Evolutionary conservation across 202 grass and related monocot species (phyloP).

Genomic region (Digitaria exilis): DNA sequence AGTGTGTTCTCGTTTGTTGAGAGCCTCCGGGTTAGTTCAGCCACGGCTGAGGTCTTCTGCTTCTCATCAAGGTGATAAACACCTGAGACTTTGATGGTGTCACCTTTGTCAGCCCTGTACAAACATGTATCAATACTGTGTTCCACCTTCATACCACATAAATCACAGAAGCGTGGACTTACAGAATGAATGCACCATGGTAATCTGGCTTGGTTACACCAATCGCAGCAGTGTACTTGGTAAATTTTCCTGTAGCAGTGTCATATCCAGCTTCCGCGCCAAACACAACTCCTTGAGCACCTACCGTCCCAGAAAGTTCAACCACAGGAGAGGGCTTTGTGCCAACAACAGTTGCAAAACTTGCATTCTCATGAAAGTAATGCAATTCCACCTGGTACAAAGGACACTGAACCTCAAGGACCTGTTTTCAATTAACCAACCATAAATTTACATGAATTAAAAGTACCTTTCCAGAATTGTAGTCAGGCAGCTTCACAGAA

Average conservation of each 20-base stretch:
- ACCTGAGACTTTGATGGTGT: conserved; percentile 87
- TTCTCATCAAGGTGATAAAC: conserved; percentile 78
- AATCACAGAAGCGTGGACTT: conserved; percentile 49
- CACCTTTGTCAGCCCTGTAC: conserved; percentile 83
- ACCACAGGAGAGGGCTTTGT: conserved; percentile 77
- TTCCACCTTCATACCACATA: conserved; percentile 8
- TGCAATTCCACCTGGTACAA: conserved; percentile 79
- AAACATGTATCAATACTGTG: conserved; percentile 23
- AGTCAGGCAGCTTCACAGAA: conserved; percentile 85
- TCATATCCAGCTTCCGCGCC: conserved; percentile 90
- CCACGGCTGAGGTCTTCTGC: conserved; percentile 68
- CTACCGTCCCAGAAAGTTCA: conserved; percentile 77
- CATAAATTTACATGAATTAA: conserved; percentile 8
- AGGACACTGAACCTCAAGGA: conserved; percentile 6
- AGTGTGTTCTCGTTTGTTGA: conserved; percentile 85
- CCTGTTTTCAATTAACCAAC: conserved; percentile 6
- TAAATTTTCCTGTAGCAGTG: conserved; percentile 69
- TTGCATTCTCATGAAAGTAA: conserved; percentile 83
- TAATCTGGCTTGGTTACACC: conserved; percentile 86
- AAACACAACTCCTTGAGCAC: conserved; percentile 63
- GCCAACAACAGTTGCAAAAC: conserved; percentile 62
- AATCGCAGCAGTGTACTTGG: conserved; percentile 84
- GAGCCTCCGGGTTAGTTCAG: conserved; percentile 78
- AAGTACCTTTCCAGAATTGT: conserved; percentile 91
- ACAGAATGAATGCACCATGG: conserved; percentile 72